These are phyloP conservation scores for Macadamia tetraphylla DNA, from an alignment of 164 flowering plant species.

Conservation along the genomic window DNA sequence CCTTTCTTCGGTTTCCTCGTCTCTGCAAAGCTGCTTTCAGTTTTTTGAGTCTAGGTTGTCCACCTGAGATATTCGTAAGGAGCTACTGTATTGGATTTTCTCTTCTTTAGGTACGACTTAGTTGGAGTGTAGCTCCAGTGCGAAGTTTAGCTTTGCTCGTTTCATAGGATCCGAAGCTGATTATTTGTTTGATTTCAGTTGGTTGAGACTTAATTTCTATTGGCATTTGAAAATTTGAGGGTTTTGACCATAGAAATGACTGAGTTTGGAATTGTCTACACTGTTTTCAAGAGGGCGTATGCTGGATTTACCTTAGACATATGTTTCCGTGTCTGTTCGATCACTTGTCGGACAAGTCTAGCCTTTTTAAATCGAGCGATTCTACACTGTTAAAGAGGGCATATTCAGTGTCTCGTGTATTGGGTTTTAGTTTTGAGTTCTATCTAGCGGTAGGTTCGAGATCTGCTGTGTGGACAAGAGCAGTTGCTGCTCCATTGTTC, in stretches of 20 bases:
- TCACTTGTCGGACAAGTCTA: background rate
- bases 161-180: constrained; percentile 14
- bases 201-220: background rate
- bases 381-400: too few species aligned
- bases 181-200: background rate
- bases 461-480: background rate
- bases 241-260: background rate
- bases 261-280: background rate
- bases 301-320: constrained; percentile 3
- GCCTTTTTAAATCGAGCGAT: background rate
- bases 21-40: background rate
- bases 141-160: background rate
- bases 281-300: constrained; percentile 3
- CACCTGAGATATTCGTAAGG: constrained; percentile 7
- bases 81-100: background rate
- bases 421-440: background rate
- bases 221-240: constrained; percentile 1
- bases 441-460: background rate
- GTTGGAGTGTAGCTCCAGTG: background rate
- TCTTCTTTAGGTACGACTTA: constrained; percentile 5
- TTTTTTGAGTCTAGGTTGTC: constrained; percentile 3
- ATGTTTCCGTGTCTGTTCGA: background rate
- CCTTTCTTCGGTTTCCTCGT: constrained; percentile 1
- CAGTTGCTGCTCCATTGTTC: background rate
- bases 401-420: too few species aligned